Evolutionary conservation across 345 rosid genomes (phyloP).

Genomic region (Erucastrum elatum): DNA sequence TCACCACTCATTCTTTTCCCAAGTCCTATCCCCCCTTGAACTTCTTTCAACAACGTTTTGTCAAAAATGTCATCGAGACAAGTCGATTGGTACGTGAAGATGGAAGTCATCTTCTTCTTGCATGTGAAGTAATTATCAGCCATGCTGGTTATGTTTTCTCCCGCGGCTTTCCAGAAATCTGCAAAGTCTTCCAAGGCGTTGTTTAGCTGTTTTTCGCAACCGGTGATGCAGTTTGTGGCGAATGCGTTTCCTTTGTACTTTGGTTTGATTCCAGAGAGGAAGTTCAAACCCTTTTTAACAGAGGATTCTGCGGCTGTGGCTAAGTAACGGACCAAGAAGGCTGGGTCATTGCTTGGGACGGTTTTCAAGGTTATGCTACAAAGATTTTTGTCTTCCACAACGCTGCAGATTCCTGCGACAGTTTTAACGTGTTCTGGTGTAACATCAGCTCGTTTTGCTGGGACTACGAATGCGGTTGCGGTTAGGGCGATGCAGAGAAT

Average conservation of each 20-base stretch:
- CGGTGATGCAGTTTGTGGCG: background rate
- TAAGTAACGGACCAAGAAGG: conserved; percentile 1
- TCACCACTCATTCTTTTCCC: conserved; percentile 2
- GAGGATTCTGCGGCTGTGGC: background rate
- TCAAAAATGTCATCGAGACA: background rate
- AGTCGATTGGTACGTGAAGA: background rate
- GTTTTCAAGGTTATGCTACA: background rate
- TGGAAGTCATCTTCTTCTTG: background rate
- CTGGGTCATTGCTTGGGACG: background rate
- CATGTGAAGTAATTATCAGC: background rate
- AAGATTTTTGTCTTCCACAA: background rate
- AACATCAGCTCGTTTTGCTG: background rate
- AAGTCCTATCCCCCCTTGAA: background rate
- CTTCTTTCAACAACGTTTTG: background rate
- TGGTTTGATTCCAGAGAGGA: background rate
- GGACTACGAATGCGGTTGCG: background rate
- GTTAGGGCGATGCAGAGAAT: background rate
- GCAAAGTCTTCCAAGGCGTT: background rate
- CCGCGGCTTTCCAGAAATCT: background rate
- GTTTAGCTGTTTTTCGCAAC: background rate
- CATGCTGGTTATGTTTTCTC: background rate
- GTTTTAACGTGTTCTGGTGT: background rate
- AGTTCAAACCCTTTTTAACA: background rate
- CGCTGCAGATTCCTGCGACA: background rate
- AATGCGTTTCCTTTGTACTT: background rate